A percentile compares a stretch with the other conserved stretches of the same genome.
Conservation (phyloP, 805 yeast species). For the Tetrapisispora iriomotensis region DNA sequence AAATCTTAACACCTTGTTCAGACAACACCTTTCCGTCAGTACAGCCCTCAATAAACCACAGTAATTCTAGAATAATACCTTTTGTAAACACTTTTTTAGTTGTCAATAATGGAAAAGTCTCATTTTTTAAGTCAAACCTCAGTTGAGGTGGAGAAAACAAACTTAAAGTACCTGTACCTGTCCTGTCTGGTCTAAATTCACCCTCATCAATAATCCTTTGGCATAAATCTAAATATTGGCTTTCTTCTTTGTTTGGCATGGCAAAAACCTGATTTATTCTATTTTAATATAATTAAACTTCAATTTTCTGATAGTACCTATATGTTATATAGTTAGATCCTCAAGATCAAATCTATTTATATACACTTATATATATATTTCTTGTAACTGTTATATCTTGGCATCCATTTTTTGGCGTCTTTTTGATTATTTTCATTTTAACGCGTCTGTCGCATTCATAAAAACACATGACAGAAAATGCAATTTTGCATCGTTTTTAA, state of each 20-base stretch:
- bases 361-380: too few relatives aligned
- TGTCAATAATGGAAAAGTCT: conserved; percentile 77
- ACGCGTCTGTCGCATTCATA: background rate
- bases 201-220: conserved; percentile 69
- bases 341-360: too few relatives aligned
- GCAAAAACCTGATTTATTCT: background rate
- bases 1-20: conserved; percentile 85
- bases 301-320: background rate
- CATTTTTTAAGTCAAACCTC: conserved; percentile 65
- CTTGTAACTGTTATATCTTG: too few relatives aligned
- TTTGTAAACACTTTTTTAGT: conserved; percentile 87
- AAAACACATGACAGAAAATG: too few relatives aligned
- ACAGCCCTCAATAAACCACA: conserved; percentile 87
- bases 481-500: too few relatives aligned
- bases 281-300: background rate
- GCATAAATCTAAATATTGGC: conserved; percentile 79
- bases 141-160: conserved; percentile 94
- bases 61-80: conserved; percentile 78
- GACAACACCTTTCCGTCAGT: conserved; percentile 76
- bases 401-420: background rate
- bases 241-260: conserved; percentile 44
- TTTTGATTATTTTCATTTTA: background rate
- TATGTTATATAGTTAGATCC: too few relatives aligned
- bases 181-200: conserved; percentile 87
- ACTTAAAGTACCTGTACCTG: conserved; percentile 93